Conservation (phyloP, 345 rosid species). For the Luvunga scandens region DNA sequence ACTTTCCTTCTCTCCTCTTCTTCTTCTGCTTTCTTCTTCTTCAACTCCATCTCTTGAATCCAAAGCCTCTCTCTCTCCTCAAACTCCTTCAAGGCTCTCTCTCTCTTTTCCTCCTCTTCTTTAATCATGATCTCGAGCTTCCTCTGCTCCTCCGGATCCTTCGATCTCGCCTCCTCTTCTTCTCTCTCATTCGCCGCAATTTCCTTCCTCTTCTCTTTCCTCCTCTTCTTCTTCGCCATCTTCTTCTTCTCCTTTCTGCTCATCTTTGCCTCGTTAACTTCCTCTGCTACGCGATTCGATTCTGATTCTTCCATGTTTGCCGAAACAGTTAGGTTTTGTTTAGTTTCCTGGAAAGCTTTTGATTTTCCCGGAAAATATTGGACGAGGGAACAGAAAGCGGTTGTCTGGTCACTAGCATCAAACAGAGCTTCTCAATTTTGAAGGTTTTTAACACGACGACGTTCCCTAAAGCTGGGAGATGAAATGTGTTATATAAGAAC, state of each 20-base stretch:
- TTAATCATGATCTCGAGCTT: slow-evolving; percentile 48
- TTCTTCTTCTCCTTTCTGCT: slow-evolving; percentile 78
- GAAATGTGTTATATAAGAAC: no score
- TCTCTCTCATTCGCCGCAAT: slow-evolving; percentile 65
- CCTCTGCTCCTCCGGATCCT: slow-evolving; percentile 70
- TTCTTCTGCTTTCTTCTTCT: slow-evolving; percentile 48
- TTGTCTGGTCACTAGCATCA: background rate
- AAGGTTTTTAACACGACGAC: background rate
- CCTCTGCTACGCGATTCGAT: background rate
- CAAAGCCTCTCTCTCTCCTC: slow-evolving; percentile 76
- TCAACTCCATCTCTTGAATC: slow-evolving; percentile 62
- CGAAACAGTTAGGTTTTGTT: background rate
- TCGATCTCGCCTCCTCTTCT: slow-evolving; percentile 48
- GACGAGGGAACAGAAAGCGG: background rate
- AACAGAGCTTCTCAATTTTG: background rate
- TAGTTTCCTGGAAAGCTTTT: background rate
- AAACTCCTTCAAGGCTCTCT: slow-evolving; percentile 63
- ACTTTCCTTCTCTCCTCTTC: slow-evolving; percentile 39
- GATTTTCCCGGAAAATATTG: background rate
- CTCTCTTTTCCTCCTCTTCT: slow-evolving; percentile 58
- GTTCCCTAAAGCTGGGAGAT: no score
- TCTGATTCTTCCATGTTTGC: slow-evolving; percentile 1
- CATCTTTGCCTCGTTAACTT: slow-evolving; percentile 15
- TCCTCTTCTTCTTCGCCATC: slow-evolving; percentile 74
- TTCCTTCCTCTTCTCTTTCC: slow-evolving; percentile 73